Percentiles rank a stretch among this genome's conserved stretches.
Conservation (phyloP, 768 basidiomycete species). For the Tephrocybe sp. region DNA sequence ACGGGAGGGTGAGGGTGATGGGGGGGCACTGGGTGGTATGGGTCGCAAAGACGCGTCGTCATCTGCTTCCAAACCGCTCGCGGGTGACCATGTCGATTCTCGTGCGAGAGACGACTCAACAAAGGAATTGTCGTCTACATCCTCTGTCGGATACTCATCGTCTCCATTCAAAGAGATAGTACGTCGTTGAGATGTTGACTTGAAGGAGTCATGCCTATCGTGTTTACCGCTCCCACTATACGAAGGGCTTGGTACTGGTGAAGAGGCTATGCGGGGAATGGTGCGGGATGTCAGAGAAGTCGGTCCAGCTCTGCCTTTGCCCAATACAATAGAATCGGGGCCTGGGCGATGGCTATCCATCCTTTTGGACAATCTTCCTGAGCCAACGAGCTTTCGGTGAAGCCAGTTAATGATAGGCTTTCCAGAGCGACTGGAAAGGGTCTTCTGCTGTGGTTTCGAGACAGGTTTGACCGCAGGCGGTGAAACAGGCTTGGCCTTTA, state of each 20-base stretch:
- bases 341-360: constrained; percentile 32
- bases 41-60: constrained; percentile 93
- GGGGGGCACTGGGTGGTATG: constrained; percentile 83
- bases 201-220: constrained; percentile 27
- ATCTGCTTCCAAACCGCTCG: constrained; percentile 78
- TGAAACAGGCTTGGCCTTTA: constrained; percentile 13
- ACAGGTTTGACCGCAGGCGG: constrained; percentile 14
- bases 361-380: constrained; percentile 51
- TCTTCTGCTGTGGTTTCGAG: constrained; percentile 50
- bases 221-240: constrained; percentile 23
- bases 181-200: constrained; percentile 37
- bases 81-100: constrained; percentile 79
- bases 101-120: constrained; percentile 60
- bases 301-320: constrained; percentile 28
- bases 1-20: constrained; percentile 81
- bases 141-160: constrained; percentile 40
- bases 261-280: constrained; percentile 40
- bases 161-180: constrained; percentile 67
- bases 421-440: constrained; percentile 64
- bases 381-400: constrained; percentile 79
- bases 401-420: constrained; percentile 91
- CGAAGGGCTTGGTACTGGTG: constrained; percentile 35
- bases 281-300: constrained; percentile 26
- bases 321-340: constrained; percentile 26
- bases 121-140: constrained; percentile 46